phyloP scores from a whole-genome alignment of 768 basidiomycete genomes.

The Cytidiella melzeri region DNA sequence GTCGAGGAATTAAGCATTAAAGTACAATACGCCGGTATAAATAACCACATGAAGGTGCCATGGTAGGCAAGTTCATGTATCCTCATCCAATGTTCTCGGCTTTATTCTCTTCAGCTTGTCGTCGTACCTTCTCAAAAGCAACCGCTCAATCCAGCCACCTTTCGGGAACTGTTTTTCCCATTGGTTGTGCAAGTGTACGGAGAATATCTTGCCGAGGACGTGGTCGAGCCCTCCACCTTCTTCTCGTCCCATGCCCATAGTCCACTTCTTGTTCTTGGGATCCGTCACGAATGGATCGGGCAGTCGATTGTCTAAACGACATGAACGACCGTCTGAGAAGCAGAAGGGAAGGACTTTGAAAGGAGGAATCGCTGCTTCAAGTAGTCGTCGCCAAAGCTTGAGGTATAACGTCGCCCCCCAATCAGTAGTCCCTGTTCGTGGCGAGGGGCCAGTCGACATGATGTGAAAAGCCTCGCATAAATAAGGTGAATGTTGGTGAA shows the following conservation, averaged over 20 bases:
- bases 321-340: slow-evolving; percentile 87
- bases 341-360: slow-evolving; percentile 95
- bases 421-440: slow-evolving; percentile 76
- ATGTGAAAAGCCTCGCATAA: slow-evolving; percentile 95
- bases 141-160: slow-evolving; percentile 81
- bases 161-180: slow-evolving; percentile 86
- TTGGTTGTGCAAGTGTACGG: slow-evolving; percentile 91
- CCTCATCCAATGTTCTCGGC: slow-evolving; percentile 3
- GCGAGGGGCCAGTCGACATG: slow-evolving; percentile 71
- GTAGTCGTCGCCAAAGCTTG: slow-evolving; percentile 82
- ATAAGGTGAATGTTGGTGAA: slow-evolving; percentile 86
- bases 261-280: slow-evolving; percentile 54
- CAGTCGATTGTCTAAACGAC: slow-evolving; percentile 87
- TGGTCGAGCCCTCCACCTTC: slow-evolving; percentile 59
- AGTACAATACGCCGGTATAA: slow-evolving; percentile 12
- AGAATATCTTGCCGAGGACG: slow-evolving; percentile 67
- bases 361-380: slow-evolving; percentile 65
- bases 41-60: slow-evolving; percentile 1
- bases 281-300: slow-evolving; percentile 76
- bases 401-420: slow-evolving; percentile 93
- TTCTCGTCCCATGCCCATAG: slow-evolving; percentile 53
- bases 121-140: slow-evolving; percentile 66
- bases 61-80: slow-evolving; percentile 4
- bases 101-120: slow-evolving; percentile 20
- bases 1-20: slow-evolving; percentile 13